Conservation (phyloP, 164 flowering plant species). For the Cinnamomum micranthum region DNA sequence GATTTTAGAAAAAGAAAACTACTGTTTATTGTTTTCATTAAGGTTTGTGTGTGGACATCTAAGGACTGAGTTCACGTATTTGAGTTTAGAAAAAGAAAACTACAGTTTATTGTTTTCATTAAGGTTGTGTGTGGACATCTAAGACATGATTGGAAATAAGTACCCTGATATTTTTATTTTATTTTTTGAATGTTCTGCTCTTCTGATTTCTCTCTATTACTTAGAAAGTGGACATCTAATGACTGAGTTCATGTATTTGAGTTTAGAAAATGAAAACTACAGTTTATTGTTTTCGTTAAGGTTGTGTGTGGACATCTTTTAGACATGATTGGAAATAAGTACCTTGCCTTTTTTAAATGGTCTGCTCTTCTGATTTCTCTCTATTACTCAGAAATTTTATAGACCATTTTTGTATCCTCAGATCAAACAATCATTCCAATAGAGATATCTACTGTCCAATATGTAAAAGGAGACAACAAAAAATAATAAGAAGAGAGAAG, state of each 20-base stretch:
- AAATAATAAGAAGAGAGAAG: background rate
- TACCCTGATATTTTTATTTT: too few relatives aligned
- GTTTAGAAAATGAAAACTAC: too few relatives aligned
- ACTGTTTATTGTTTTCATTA: too few relatives aligned
- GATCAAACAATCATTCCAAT: background rate
- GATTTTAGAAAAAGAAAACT: too few relatives aligned
- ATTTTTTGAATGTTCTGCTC: background rate
- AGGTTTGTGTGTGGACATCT: background rate
- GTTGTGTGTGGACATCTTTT: background rate
- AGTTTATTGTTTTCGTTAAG: too few relatives aligned
- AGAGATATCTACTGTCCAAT: background rate
- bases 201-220: background rate
- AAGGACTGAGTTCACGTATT: background rate
- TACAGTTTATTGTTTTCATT: background rate
- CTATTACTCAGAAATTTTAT: background rate
- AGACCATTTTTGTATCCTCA: background rate
- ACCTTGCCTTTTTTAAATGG: background rate
- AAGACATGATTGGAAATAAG: background rate
- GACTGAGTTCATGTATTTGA: too few relatives aligned
- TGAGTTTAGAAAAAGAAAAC: background rate
- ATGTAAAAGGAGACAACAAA: background rate
- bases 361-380: background rate
- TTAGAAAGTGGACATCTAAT: too few relatives aligned
- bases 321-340: background rate
- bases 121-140: background rate